A percentile compares a stretch with the other conserved stretches of the same genome.
phyloP scores from a whole-genome alignment of 495 filamentous ascomycete genomes.

The Podospora anserina region DNA sequence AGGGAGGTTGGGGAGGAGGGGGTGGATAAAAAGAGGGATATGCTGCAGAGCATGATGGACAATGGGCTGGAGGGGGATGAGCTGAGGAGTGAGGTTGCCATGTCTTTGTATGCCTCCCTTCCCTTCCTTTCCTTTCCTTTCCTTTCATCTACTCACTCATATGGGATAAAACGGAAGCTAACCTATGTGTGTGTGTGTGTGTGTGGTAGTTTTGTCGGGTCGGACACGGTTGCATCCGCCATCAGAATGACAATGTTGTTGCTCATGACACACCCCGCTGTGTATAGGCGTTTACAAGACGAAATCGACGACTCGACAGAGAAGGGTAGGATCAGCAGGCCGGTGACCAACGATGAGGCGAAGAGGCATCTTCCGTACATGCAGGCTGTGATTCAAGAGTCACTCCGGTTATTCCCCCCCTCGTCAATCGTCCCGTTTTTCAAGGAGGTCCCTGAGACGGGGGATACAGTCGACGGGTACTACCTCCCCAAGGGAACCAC shows the following conservation, averaged over 20 bases:
- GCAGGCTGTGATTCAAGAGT: constrained; percentile 46
- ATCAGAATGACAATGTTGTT: constrained; percentile 54
- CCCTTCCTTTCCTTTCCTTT: neutral
- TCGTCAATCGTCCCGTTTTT: constrained; percentile 46
- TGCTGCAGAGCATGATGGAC: constrained; percentile 45
- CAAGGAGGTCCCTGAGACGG: constrained; percentile 30
- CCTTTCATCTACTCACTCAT: constrained; percentile 30
- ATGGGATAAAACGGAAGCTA: constrained; percentile 20
- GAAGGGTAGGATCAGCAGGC: constrained; percentile 31
- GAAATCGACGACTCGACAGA: constrained; percentile 52
- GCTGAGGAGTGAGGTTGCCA: constrained; percentile 39
- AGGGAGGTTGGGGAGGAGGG: neutral
- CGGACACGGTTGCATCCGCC: constrained; percentile 60
- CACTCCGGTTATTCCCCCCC: constrained; percentile 43
- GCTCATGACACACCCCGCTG: constrained; percentile 44
- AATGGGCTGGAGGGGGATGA: constrained; percentile 40
- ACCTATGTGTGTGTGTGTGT: constrained; percentile 24
- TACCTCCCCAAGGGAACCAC: constrained; percentile 30
- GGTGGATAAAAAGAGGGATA: constrained; percentile 27
- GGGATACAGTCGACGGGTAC: constrained; percentile 28
- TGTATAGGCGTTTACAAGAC: constrained; percentile 52
- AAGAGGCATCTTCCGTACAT: constrained; percentile 42
- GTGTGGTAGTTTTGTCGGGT: constrained; percentile 54
- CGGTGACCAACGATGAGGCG: constrained; percentile 39
- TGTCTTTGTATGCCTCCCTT: constrained; percentile 37